Evolutionary conservation across 192 early-diverging fungal genomes (phyloP), one percentile per base, ranked within the genome.

Genomic region (Coemansia sp.): DNA sequence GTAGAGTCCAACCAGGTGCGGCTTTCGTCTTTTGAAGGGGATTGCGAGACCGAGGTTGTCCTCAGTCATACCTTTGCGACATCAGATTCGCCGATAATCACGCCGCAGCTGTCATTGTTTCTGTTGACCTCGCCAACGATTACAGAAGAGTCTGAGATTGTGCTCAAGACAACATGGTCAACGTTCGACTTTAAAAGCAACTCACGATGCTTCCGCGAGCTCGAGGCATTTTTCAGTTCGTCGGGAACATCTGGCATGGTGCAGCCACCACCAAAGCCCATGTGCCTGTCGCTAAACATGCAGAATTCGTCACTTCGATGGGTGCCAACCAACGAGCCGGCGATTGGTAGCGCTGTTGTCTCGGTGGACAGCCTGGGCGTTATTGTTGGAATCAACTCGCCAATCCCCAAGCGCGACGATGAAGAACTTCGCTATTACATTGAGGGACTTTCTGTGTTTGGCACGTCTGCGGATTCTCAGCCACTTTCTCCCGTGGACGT

Each of bases 351-450:
- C 34, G 78, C 78, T 0, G 78, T 56, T 2, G 24, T 81, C 22
- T 81, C 78, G 0, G 56, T 81, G n/a, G 72, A 81, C 49, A 75
- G 78, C 56, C 49, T 81, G 50, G 58, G 72, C 3, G 78, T 81
- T 31, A 81, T 81, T 23, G 61, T 81, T 14, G 78, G 78, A 1
- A 69, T 81, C 58, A 81, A 81, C 51, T 54, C 58, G 25, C 69
- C 68, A 12, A 63, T 60, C 1, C 65, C 73, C 10, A 69, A 71
- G 22, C 68, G 73, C 34, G 78, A 81, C 67, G 67, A 65, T 44
- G 78, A 81, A 54, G 73, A 74, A 63, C 69, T 81, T 25, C 78
- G 60, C 58, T 81, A 81, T 59, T 81, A 81, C 56, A 48, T 81
- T 8, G 78, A 81, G 32, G 73, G 78, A 0, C 50, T 81, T 14